Conservation (phyloP, 768 basidiomycete species). For the Kondoa malvinella region DNA sequence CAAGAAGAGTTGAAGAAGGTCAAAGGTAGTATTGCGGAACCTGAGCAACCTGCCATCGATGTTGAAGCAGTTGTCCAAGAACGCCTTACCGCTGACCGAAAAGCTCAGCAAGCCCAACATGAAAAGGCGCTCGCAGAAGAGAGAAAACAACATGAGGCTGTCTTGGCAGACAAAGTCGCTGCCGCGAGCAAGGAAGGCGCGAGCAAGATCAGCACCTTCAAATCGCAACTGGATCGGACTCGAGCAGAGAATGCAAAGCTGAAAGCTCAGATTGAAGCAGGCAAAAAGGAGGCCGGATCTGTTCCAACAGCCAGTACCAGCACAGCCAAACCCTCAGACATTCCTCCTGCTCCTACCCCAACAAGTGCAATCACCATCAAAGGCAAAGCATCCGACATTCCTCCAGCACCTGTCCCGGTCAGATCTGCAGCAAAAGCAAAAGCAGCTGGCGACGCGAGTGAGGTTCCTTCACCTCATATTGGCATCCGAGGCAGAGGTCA, state of each 20-base stretch:
- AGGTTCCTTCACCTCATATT: constrained; percentile 22
- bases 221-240: not conserved
- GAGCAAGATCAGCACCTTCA: constrained; percentile 2
- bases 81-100: constrained; percentile 27
- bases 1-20: constrained; percentile 33
- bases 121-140: constrained; percentile 31
- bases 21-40: constrained; percentile 40
- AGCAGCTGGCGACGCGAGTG: constrained; percentile 24
- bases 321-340: constrained; percentile 14
- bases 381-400: constrained; percentile 23
- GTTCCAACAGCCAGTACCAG: not conserved
- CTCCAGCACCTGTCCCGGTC: not conserved
- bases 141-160: constrained; percentile 9
- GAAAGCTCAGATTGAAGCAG: constrained; percentile 23
- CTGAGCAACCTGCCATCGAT: constrained; percentile 25
- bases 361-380: constrained; percentile 13
- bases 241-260: constrained; percentile 2
- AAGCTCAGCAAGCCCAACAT: constrained; percentile 4
- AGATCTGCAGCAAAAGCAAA: constrained; percentile 27
- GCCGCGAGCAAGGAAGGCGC: constrained; percentile 33
- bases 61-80: not conserved
- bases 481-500: constrained; percentile 6
- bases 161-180: constrained; percentile 36
- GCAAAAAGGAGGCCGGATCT: not conserved
- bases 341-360: constrained; percentile 17